Evolutionary conservation across 345 rosid genomes (phyloP).

Genomic region (Syzygium aromaticum): DNA sequence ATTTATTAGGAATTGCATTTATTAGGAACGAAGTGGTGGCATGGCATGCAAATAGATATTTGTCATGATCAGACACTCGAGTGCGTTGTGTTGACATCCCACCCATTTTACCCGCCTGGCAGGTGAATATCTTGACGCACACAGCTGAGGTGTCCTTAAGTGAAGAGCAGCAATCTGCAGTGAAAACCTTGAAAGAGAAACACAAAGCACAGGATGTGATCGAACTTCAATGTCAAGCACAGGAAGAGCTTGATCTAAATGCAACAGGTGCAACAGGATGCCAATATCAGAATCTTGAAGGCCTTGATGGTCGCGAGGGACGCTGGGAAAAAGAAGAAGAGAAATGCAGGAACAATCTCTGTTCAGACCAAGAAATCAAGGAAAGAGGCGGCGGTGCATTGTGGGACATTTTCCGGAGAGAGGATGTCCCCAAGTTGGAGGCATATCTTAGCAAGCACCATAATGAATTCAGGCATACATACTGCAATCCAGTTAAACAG

Average conservation of each 20-base stretch:
- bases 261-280: neutral
- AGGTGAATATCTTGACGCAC: constrained; percentile 85
- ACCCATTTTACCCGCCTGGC: neutral
- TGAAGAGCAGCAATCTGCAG: constrained; percentile 41
- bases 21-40: too few species aligned
- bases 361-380: neutral
- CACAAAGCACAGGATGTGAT: constrained; percentile 52
- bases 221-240: constrained; percentile 20
- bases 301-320: neutral
- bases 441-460: constrained; percentile 60
- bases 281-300: neutral
- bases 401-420: constrained; percentile 96
- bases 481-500: constrained; percentile 52
- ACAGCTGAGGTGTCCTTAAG: constrained; percentile 42
- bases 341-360: neutral
- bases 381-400: constrained; percentile 47
- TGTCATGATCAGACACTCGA: neutral
- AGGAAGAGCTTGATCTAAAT: neutral
- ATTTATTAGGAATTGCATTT: too few species aligned
- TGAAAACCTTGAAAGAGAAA: constrained; percentile 35
- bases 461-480: constrained; percentile 67
- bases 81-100: neutral
- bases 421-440: constrained; percentile 73
- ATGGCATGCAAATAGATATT: neutral
- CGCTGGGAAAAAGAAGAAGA: constrained; percentile 1